Conservation (phyloP, 352 stramenopile species). For the Globisporangium perplexum region DNA sequence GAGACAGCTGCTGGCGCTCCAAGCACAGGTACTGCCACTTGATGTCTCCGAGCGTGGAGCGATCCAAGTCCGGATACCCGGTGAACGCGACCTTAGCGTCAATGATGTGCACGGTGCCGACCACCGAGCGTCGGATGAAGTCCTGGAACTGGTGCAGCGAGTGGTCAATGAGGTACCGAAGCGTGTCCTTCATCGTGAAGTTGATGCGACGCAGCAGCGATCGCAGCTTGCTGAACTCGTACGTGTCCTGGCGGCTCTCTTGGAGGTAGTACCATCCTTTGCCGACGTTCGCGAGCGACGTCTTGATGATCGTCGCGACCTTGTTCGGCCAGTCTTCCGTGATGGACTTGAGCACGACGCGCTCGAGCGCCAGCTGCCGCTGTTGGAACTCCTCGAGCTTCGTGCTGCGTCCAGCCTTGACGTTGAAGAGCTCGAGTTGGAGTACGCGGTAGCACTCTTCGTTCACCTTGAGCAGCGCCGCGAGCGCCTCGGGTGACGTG, state of each 20-base stretch:
- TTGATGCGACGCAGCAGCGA: slow-evolving; percentile 71
- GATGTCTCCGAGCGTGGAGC: slow-evolving; percentile 52
- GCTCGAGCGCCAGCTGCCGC: slow-evolving; percentile 67
- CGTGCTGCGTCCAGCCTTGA: slow-evolving; percentile 63
- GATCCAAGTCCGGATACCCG: slow-evolving; percentile 56
- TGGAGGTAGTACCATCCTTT: slow-evolving; percentile 87
- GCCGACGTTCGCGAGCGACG: slow-evolving; percentile 61
- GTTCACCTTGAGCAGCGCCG: slow-evolving; percentile 76
- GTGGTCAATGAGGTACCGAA: slow-evolving; percentile 65
- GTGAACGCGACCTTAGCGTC: slow-evolving; percentile 70
- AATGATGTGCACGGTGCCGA: slow-evolving; percentile 63
- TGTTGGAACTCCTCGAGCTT: slow-evolving; percentile 88
- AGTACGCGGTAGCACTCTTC: slow-evolving; percentile 81
- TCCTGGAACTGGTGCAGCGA: slow-evolving; percentile 72
- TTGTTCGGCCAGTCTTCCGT: slow-evolving; percentile 81
- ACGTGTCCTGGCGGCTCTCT: slow-evolving; percentile 78
- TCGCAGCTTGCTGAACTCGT: slow-evolving; percentile 84
- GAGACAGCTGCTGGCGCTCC: slow-evolving; percentile 51
- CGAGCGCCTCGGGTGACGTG: slow-evolving; percentile 68
- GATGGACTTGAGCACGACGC: slow-evolving; percentile 65
- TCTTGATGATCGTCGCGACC: slow-evolving; percentile 61
- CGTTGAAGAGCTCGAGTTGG: slow-evolving; percentile 74
- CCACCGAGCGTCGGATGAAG: slow-evolving; percentile 50
- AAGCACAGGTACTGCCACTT: slow-evolving; percentile 79
- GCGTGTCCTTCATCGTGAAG: slow-evolving; percentile 79